These are phyloP conservation scores for Mycena citricolor DNA, from an alignment of 1,284 basidiomycete species.

Conservation along the genomic window DNA sequence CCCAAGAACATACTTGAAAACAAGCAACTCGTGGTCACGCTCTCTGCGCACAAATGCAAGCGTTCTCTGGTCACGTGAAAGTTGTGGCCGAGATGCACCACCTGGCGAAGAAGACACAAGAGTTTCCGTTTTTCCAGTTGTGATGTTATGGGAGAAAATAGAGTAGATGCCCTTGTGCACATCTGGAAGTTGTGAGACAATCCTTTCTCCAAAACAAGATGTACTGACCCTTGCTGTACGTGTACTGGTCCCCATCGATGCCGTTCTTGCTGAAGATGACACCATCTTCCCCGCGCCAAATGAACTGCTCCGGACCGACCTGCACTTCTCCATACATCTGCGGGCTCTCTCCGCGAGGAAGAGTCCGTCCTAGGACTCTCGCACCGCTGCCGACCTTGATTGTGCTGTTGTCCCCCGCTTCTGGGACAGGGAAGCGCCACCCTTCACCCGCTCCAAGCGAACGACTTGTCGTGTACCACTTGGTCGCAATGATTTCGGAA, in stretches of 20 bases:
- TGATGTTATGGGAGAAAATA: conserved; percentile 63
- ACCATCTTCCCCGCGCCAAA: conserved; percentile 57
- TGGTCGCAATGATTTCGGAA: conserved; percentile 61
- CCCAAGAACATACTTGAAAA: conserved; percentile 53
- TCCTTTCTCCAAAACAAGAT: background rate
- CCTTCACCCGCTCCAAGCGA: conserved; percentile 70
- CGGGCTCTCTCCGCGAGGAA: conserved; percentile 60
- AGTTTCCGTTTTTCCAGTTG: conserved; percentile 47
- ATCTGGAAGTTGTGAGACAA: conserved; percentile 39
- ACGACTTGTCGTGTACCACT: conserved; percentile 66
- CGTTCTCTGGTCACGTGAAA: conserved; percentile 67
- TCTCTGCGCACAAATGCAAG: conserved; percentile 73
- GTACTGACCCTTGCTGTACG: conserved; percentile 62
- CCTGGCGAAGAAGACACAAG: conserved; percentile 60
- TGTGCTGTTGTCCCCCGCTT: conserved; percentile 24
- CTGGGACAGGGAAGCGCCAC: conserved; percentile 60
- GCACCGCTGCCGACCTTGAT: conserved; percentile 51
- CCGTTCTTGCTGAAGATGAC: conserved; percentile 69
- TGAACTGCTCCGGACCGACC: conserved; percentile 69
- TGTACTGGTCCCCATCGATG: conserved; percentile 45
- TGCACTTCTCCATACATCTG: conserved; percentile 64
- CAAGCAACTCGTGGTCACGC: conserved; percentile 68
- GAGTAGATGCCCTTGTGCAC: conserved; percentile 70
- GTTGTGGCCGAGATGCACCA: conserved; percentile 68
- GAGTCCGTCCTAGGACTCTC: conserved; percentile 51